Percentiles rank a stretch among this genome's conserved stretches.
These are phyloP conservation scores for Trypanosoma avium DNA, from an alignment of 208 protist genomes.

Conservation along the genomic window DNA sequence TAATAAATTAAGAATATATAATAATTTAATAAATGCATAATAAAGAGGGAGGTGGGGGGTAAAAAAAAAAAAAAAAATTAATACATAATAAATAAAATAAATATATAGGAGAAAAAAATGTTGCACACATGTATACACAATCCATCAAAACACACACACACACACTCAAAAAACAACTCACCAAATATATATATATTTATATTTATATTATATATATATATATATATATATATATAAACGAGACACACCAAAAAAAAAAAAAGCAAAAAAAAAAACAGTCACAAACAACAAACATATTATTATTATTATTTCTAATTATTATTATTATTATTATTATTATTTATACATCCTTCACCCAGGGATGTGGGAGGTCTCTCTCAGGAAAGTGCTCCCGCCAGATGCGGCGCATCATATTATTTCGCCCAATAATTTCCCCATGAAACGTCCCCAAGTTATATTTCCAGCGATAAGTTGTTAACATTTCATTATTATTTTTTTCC, in stretches of 20 bases:
- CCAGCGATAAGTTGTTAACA: constrained; percentile 74
- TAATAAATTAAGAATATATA: no score
- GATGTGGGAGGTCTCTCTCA: constrained; percentile 72
- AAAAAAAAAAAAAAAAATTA: constrained; percentile 33
- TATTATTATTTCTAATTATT: constrained; percentile 1
- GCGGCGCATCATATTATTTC: constrained; percentile 74
- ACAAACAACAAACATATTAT: constrained; percentile 1
- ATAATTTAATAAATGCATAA: background rate
- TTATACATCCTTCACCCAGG: constrained; percentile 76
- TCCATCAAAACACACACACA: no score
- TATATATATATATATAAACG: background rate
- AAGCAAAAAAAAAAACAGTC: constrained; percentile 1
- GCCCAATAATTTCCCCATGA: constrained; percentile 73
- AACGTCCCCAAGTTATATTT: constrained; percentile 85
- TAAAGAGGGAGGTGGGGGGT: constrained; percentile 1
- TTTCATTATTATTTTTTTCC: constrained; percentile 40
- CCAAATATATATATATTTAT: no score
- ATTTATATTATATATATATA: background rate
- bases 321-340: background rate
- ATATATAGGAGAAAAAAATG: no score
- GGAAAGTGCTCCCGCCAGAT: constrained; percentile 84
- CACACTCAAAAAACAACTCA: no score
- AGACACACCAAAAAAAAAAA: background rate
- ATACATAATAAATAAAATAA: no score
- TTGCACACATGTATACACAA: no score